A percentile compares a stretch with the other conserved stretches of the same genome.
Evolutionary conservation across 352 stramenopile genomes (phyloP).

Genomic region (Globisporangium sylvaticum): DNA sequence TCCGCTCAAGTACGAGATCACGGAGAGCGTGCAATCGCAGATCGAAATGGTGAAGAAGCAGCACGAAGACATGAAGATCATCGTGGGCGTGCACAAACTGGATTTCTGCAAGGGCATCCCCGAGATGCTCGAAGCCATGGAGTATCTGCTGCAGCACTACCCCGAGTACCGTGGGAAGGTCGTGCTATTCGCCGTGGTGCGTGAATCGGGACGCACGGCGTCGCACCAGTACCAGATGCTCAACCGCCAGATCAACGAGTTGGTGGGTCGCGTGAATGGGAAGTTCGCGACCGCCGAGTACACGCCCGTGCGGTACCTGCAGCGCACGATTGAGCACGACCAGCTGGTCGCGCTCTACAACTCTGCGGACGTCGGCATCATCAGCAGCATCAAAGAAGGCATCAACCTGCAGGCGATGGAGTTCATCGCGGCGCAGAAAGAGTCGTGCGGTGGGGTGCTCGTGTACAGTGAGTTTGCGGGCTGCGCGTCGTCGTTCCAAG

Average conservation of each 20-base stretch:
- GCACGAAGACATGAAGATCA: slow-evolving; percentile 69
- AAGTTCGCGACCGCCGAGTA: slow-evolving; percentile 87
- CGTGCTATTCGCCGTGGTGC: slow-evolving; percentile 93
- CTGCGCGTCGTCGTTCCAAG: slow-evolving; percentile 88
- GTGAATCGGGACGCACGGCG: slow-evolving; percentile 55
- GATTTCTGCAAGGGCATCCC: slow-evolving; percentile 86
- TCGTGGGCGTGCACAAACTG: slow-evolving; percentile 75
- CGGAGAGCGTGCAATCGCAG: slow-evolving; percentile 44
- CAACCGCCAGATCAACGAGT: slow-evolving; percentile 86
- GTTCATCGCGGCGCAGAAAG: slow-evolving; percentile 85
- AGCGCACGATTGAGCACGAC: slow-evolving; percentile 82
- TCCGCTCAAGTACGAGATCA: slow-evolving; percentile 76
- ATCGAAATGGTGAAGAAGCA: slow-evolving; percentile 48
- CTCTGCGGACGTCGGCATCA: slow-evolving; percentile 80
- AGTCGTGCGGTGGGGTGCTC: slow-evolving; percentile 80
- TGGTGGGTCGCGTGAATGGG: slow-evolving; percentile 87
- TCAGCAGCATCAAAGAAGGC: slow-evolving; percentile 88
- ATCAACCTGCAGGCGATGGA: slow-evolving; percentile 91
- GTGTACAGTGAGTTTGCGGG: slow-evolving; percentile 91
- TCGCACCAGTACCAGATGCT: slow-evolving; percentile 79
- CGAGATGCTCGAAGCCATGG: slow-evolving; percentile 88
- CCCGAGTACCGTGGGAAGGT: slow-evolving; percentile 92
- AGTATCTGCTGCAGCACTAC: slow-evolving; percentile 86
- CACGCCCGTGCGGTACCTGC: slow-evolving; percentile 85
- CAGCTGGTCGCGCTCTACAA: slow-evolving; percentile 90